A percentile compares a stretch with the other conserved stretches of the same genome.
These are phyloP conservation scores for Brassica nigra DNA, from an alignment of 345 rosid genomes.

Conservation along the genomic window DNA sequence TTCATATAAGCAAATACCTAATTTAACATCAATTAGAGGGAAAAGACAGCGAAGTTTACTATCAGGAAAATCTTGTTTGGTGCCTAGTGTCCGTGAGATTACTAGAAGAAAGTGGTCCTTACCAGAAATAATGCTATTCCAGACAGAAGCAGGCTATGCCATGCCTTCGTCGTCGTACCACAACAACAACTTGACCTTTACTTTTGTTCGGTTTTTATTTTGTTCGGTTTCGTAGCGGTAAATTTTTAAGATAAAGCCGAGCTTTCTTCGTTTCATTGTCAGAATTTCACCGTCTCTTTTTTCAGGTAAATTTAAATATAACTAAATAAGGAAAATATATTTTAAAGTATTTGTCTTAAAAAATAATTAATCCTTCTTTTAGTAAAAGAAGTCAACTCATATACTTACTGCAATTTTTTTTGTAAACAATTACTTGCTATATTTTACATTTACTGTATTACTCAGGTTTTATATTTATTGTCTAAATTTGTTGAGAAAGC, in stretches of 20 bases:
- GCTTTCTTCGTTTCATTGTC: not conserved
- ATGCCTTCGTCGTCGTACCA: not conserved
- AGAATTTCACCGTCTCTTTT: not conserved
- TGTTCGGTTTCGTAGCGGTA: not conserved
- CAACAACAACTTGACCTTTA: not conserved
- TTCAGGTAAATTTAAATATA: too few species aligned
- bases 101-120: not conserved
- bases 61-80: constrained; percentile 1
- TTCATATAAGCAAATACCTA: too few species aligned
- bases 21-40: not conserved
- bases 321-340: too few species aligned
- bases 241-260: not conserved
- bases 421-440: too few species aligned
- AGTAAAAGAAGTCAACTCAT: too few species aligned
- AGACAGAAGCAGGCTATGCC: not conserved
- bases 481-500: not conserved
- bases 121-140: not conserved
- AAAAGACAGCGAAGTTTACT: not conserved
- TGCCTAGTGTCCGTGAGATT: not conserved
- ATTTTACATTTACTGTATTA: too few species aligned
- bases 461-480: too few species aligned
- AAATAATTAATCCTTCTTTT: too few species aligned
- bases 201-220: not conserved
- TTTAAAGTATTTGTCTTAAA: too few species aligned
- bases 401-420: too few species aligned